phyloP scores from a whole-genome alignment of 768 basidiomycete species.

The Pisolithus marmoratus region DNA sequence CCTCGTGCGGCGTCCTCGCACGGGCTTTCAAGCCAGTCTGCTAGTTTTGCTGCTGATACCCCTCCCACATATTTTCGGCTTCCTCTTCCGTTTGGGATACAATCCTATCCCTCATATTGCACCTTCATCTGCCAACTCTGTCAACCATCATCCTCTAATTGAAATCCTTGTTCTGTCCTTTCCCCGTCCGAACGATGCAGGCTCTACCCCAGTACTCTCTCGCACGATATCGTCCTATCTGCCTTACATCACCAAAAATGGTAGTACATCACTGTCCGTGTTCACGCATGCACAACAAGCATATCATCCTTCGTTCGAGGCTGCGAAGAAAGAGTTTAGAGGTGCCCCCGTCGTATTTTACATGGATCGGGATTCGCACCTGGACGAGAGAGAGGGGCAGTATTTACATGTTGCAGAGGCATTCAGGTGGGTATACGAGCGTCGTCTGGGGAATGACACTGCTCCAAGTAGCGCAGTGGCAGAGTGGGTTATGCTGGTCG shows the following conservation, averaged over 20 bases:
- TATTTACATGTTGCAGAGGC: conserved; percentile 39
- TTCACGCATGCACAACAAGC: conserved; percentile 31
- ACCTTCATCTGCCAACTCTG: conserved; percentile 10
- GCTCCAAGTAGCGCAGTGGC: conserved; percentile 4
- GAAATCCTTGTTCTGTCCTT: conserved; percentile 38
- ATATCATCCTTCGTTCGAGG: conserved; percentile 28
- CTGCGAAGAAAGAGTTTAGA: conserved; percentile 20
- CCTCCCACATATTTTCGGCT: conserved; percentile 3
- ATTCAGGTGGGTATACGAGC: conserved; percentile 30
- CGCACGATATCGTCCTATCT: conserved; percentile 34
- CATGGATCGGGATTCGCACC: conserved; percentile 26
- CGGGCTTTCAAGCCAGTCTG: conserved; percentile 15
- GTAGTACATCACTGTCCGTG: conserved; percentile 25
- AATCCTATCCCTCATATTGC: conserved; percentile 1
- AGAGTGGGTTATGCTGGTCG: conserved; percentile 40
- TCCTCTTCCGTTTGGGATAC: neutral
- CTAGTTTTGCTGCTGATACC: conserved; percentile 9
- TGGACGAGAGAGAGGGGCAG: conserved; percentile 24
- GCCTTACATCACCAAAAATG: conserved; percentile 26
- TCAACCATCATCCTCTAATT: conserved; percentile 25
- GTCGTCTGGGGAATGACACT: neutral
- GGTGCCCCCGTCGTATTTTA: conserved; percentile 19
- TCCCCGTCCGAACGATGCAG: conserved; percentile 32
- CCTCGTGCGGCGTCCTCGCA: conserved; percentile 1
- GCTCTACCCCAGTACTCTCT: conserved; percentile 24